Conservation (phyloP, 2,329 filamentous ascomycete species). For the Verticillium albo-atrum region DNA sequence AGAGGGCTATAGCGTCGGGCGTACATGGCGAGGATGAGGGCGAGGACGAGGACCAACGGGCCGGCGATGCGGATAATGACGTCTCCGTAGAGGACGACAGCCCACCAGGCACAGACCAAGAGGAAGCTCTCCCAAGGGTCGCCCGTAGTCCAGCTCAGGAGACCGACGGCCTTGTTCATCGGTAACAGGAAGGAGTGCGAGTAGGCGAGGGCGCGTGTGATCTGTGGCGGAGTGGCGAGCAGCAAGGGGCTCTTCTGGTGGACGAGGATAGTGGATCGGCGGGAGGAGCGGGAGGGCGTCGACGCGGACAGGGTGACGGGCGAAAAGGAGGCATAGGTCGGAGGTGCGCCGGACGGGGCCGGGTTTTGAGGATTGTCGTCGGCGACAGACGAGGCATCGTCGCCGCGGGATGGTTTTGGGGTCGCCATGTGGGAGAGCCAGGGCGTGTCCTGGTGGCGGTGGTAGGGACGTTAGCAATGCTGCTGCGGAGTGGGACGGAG, state of each 20-base stretch:
- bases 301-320: constrained; percentile 71
- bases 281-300: constrained; percentile 54
- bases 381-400: constrained; percentile 21
- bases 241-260: constrained; percentile 94
- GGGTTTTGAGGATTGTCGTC: constrained; percentile 23
- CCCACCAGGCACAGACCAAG: constrained; percentile 82
- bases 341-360: constrained; percentile 41
- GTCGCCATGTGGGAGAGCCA: constrained; percentile 51
- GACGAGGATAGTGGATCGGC: constrained; percentile 87
- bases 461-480: constrained; percentile 14
- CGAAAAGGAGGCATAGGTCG: constrained; percentile 87
- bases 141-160: constrained; percentile 89
- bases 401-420: constrained; percentile 34
- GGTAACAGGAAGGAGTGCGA: constrained; percentile 92
- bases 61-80: constrained; percentile 75
- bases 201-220: constrained; percentile 90
- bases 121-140: constrained; percentile 98
- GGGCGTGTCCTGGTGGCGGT: constrained; percentile 33
- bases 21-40: constrained; percentile 89
- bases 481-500: neutral
- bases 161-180: constrained; percentile 76
- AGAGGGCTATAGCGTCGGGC: constrained; percentile 82
- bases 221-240: constrained; percentile 87
- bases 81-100: constrained; percentile 79
- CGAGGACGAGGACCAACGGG: constrained; percentile 74